These are phyloP conservation scores for Amauroascus niger DNA, from an alignment of 2,329 filamentous ascomycete genomes.

Conservation along the genomic window DNA sequence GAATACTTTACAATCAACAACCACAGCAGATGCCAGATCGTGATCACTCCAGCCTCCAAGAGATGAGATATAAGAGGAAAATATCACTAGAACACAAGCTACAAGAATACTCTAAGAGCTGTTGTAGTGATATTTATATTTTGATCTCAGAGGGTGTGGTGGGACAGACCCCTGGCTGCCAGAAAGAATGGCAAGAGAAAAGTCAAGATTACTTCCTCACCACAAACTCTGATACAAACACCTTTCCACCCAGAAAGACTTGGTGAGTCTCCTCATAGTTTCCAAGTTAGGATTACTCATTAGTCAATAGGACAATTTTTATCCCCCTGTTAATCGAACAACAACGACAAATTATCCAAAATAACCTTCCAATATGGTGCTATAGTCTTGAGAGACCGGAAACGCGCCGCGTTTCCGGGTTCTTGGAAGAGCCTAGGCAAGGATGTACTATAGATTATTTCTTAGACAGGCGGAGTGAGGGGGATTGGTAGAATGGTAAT, in stretches of 20 bases:
- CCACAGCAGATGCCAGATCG: not conserved
- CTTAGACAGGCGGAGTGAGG: too few relatives aligned
- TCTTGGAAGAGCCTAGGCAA: too few relatives aligned
- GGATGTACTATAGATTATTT: too few relatives aligned
- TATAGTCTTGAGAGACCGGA: not conserved
- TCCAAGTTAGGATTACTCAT: not conserved
- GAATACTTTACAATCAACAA: constrained; percentile 1
- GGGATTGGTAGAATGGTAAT: too few relatives aligned
- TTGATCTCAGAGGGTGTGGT: not conserved
- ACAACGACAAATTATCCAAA: not conserved
- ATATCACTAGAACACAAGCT: not conserved
- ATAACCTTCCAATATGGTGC: not conserved
- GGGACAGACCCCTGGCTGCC: not conserved
- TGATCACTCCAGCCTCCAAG: not conserved
- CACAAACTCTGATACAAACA: not conserved
- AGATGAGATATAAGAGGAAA: not conserved
- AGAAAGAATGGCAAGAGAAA: constrained; percentile 4
- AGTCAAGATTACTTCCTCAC: not conserved
- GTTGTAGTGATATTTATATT: constrained; percentile 1
- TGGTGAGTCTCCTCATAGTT: not conserved
- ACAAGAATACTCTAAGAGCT: not conserved
- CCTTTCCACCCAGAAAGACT: not conserved
- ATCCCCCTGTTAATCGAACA: not conserved
- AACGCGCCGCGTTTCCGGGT: too few relatives aligned
- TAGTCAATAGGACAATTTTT: too few relatives aligned